A percentile compares a stretch with the other conserved stretches of the same genome.
Evolutionary conservation across 106 monocot genomes (phyloP).

Genomic region (Dendrobium nobile): DNA sequence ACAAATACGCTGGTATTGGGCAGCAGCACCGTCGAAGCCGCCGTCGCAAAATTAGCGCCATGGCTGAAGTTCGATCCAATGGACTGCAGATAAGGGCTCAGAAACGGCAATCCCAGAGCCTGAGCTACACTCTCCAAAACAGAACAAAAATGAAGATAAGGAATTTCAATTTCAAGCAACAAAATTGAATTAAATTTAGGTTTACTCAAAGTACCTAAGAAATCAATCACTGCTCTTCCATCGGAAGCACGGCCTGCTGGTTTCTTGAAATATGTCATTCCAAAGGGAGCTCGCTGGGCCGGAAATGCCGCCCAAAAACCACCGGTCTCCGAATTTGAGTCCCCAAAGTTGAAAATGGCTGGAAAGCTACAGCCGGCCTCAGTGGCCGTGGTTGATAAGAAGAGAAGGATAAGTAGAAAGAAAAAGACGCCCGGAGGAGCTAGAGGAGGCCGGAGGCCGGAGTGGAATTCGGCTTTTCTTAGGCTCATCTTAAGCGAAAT

Average conservation of each 20-base stretch:
- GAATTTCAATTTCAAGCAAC: no score
- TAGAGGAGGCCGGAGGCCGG: no score
- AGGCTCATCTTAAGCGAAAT: no score
- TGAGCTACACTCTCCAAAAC: slow-evolving; percentile 24
- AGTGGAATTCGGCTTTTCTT: no score
- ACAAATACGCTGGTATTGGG: slow-evolving; percentile 71
- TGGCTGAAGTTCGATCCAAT: slow-evolving; percentile 58
- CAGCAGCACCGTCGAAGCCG: slow-evolving; percentile 57
- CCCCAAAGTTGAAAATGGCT: slow-evolving; percentile 81
- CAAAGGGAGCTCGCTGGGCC: slow-evolving; percentile 45
- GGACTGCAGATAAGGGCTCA: slow-evolving; percentile 87
- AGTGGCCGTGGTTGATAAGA: no score
- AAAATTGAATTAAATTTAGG: no score
- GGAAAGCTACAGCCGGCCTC: slow-evolving; percentile 25
- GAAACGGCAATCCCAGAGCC: slow-evolving; percentile 63
- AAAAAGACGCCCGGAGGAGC: no score
- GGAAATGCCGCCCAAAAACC: slow-evolving; percentile 91
- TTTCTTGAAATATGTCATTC: slow-evolving; percentile 65
- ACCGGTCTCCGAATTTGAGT: slow-evolving; percentile 88
- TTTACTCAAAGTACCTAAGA: slow-evolving; percentile 33
- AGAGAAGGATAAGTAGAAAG: no score
- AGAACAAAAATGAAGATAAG: no score
- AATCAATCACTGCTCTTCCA: slow-evolving; percentile 70
- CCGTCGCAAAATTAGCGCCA: slow-evolving; percentile 25
- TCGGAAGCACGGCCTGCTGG: slow-evolving; percentile 63